These are phyloP conservation scores for Coemansia furcata DNA, from an alignment of 192 early-diverging fungal genomes.

Conservation along the genomic window DNA sequence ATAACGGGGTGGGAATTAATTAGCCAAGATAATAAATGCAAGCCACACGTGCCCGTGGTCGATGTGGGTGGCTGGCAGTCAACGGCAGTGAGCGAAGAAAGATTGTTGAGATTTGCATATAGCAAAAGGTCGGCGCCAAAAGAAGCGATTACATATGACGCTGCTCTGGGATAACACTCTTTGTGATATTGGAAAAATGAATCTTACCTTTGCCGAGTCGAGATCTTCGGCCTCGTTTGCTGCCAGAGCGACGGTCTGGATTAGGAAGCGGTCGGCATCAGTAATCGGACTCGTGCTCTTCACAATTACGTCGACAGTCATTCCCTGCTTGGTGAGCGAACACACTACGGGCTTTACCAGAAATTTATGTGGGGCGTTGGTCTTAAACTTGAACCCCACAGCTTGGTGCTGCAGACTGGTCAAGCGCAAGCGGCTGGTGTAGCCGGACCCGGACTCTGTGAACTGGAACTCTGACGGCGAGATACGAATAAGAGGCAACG, in stretches of 20 bases:
- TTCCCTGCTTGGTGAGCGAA: slow-evolving; percentile 44
- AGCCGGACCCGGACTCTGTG: slow-evolving; percentile 39
- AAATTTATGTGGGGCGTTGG: slow-evolving; percentile 60
- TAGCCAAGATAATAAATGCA: not conserved
- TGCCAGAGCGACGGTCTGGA: slow-evolving; percentile 55
- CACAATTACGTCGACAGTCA: slow-evolving; percentile 52
- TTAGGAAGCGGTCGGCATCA: slow-evolving; percentile 55
- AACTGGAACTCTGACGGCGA: slow-evolving; percentile 56
- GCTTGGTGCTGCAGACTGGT: slow-evolving; percentile 47
- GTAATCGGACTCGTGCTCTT: slow-evolving; percentile 51
- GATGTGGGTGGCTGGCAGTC: slow-evolving; percentile 2
- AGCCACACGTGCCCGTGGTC: slow-evolving; percentile 7
- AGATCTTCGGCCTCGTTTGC: slow-evolving; percentile 47
- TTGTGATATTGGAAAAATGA: not conserved
- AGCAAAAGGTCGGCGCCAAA: not conserved
- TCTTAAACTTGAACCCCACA: slow-evolving; percentile 62
- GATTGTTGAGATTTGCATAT: not conserved
- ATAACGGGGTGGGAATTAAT: slow-evolving; percentile 3
- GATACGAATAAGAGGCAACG: slow-evolving; percentile 50
- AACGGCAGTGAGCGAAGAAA: not conserved
- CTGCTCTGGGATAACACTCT: not conserved
- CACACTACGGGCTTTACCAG: slow-evolving; percentile 58
- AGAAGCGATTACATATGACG: not conserved
- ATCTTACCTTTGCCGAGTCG: slow-evolving; percentile 54
- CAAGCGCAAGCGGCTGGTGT: slow-evolving; percentile 48